Conservation (phyloP, 2,329 filamentous ascomycete genomes). For the Colletotrichum chrysophilum region DNA sequence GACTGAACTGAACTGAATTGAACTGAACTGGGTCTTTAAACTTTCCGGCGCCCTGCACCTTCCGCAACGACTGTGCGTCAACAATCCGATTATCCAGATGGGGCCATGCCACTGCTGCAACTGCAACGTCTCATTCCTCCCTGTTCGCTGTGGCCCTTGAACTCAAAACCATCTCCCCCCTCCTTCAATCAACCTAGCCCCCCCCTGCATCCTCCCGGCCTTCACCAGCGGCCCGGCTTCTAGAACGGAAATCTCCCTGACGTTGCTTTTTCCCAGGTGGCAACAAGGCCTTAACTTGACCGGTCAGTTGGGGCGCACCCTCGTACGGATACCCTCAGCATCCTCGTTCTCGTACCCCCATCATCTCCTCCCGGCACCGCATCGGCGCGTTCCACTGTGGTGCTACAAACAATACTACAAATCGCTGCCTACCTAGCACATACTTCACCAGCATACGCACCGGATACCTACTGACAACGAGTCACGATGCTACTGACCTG, state of each 20-base stretch:
- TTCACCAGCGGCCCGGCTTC: conserved; percentile 8
- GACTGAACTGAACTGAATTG: neutral
- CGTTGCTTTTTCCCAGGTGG: neutral
- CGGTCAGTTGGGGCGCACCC: neutral
- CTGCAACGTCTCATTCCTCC: neutral
- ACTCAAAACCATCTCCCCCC: neutral
- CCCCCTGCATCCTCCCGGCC: neutral
- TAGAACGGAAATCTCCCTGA: neutral
- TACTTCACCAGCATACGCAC: neutral
- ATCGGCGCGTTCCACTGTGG: neutral
- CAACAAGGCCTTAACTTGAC: neutral
- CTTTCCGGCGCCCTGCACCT: neutral
- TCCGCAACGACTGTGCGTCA: neutral
- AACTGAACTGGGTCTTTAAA: neutral
- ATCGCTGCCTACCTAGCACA: neutral
- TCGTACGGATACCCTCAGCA: neutral
- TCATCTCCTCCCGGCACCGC: neutral
- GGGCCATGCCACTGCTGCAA: neutral
- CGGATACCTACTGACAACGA: neutral
- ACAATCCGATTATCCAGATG: neutral
- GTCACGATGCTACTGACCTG: neutral
- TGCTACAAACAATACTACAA: neutral
- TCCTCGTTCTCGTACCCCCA: neutral
- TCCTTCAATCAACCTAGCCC: neutral
- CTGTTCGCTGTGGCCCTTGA: neutral